A percentile compares a stretch with the other conserved stretches of the same genome.
Conservation (phyloP, 1,284 basidiomycete genomes). For the Pseudozyma sp. region DNA sequence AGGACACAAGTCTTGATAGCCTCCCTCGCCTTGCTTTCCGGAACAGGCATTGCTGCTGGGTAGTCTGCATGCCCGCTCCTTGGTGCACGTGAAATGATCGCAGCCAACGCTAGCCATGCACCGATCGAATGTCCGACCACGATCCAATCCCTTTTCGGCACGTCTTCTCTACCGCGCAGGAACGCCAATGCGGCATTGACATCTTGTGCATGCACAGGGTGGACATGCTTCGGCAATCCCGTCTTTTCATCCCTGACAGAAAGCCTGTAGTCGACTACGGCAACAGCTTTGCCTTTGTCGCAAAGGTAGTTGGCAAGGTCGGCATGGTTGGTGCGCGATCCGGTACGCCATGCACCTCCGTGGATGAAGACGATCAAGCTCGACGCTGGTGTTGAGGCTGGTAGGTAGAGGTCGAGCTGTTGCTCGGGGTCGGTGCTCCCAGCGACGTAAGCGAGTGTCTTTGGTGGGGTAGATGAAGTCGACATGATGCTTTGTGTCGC, state of each 20-base stretch:
- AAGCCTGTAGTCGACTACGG: constrained; percentile 46
- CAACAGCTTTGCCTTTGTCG: constrained; percentile 30
- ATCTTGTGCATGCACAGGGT: constrained; percentile 40
- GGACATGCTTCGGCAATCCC: constrained; percentile 15
- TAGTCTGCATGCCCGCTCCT: neutral
- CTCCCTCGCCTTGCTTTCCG: neutral
- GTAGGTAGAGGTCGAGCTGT: constrained; percentile 45
- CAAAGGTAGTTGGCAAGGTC: constrained; percentile 33
- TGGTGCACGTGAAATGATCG: constrained; percentile 11
- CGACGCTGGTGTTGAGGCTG: constrained; percentile 1
- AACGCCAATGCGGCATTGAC: constrained; percentile 34
- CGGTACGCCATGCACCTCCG: constrained; percentile 52
- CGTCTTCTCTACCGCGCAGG: constrained; percentile 13
- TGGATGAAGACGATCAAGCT: constrained; percentile 39
- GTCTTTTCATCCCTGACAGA: constrained; percentile 29
- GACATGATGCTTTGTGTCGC: neutral
- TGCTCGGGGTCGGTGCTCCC: constrained; percentile 35
- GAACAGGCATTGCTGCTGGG: constrained; percentile 24
- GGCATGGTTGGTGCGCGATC: constrained; percentile 30
- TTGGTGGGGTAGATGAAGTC: neutral
- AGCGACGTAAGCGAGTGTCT: constrained; percentile 22
- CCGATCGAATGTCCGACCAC: constrained; percentile 50
- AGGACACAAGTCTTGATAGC: constrained; percentile 36
- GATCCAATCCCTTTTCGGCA: constrained; percentile 19
- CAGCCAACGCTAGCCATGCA: constrained; percentile 39